phyloP scores from a whole-genome alignment of 2,329 filamentous ascomycete genomes.

The Venturia pyrina region DNA sequence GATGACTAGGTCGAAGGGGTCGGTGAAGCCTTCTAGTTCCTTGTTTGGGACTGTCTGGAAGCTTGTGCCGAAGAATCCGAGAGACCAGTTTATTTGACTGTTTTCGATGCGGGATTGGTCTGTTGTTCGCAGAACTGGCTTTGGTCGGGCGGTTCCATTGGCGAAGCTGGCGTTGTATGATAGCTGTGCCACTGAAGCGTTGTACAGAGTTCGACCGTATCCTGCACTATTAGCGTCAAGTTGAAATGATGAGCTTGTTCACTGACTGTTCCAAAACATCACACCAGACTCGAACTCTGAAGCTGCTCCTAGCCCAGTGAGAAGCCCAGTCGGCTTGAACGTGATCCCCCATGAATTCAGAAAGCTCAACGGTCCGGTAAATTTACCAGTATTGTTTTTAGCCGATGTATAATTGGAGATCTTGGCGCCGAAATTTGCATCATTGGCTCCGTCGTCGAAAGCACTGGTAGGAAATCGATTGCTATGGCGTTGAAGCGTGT shows the following conservation, averaged over 20 bases:
- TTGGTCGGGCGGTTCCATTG: conserved; percentile 38
- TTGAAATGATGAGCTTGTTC: conserved; percentile 24
- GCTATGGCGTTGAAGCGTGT: conserved; percentile 45
- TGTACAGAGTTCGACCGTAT: conserved; percentile 46
- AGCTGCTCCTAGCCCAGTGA: conserved; percentile 40
- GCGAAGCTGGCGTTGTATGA: conserved; percentile 37
- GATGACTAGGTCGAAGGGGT: conserved; percentile 39
- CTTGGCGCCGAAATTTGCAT: conserved; percentile 40
- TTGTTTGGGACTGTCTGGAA: conserved; percentile 30
- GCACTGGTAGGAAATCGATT: conserved; percentile 39
- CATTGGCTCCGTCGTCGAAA: conserved; percentile 39
- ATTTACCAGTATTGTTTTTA: conserved; percentile 22
- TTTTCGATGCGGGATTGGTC: conserved; percentile 45
- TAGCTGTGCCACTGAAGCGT: conserved; percentile 37
- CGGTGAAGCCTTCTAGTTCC: conserved; percentile 29
- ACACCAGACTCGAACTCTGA: conserved; percentile 42
- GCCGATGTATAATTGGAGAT: conserved; percentile 34
- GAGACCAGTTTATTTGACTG: conserved; percentile 42
- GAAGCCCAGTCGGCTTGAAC: conserved; percentile 38
- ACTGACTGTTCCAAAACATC: conserved; percentile 40
- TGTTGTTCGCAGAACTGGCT: conserved; percentile 44
- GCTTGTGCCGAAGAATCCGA: conserved; percentile 43
- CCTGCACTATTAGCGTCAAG: background rate
- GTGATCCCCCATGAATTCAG: conserved; percentile 30
- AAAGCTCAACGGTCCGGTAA: conserved; percentile 41